A percentile compares a stretch with the other conserved stretches of the same genome.
Conservation (phyloP, 2,329 filamentous ascomycete genomes). For the Microdochium nivale region DNA sequence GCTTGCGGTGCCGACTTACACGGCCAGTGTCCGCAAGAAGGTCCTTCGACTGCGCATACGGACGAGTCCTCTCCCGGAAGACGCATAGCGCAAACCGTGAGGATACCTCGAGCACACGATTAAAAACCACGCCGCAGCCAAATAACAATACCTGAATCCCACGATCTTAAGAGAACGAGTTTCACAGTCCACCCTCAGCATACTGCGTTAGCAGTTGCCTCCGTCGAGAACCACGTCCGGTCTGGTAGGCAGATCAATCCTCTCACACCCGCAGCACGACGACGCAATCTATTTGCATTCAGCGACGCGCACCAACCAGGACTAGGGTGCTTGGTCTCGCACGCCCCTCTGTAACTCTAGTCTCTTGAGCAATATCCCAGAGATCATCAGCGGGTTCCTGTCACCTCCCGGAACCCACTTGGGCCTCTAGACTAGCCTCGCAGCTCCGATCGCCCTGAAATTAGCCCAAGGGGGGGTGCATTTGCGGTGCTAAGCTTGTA, state of each 20-base stretch:
- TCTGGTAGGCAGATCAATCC: background rate
- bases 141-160: background rate
- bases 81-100: too few relatives aligned
- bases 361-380: background rate
- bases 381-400: background rate
- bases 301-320: background rate
- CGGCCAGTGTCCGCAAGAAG: too few relatives aligned
- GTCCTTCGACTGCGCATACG: too few relatives aligned
- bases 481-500: background rate
- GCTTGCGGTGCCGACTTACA: too few relatives aligned
- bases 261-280: background rate
- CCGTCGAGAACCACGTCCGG: background rate
- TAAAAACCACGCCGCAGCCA: background rate
- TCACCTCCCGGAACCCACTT: background rate
- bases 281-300: background rate
- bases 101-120: background rate
- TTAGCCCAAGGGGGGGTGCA: background rate
- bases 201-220: background rate
- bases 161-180: background rate
- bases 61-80: too few relatives aligned
- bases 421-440: background rate
- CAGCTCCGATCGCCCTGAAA: background rate
- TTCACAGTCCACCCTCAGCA: background rate
- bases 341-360: conserved; percentile 1
- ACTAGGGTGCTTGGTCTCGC: background rate